Evolutionary conservation across 2,329 filamentous ascomycete species (phyloP), one percentile per base, ranked within the genome.

Genomic region (Calonectria hawksworthii): DNA sequence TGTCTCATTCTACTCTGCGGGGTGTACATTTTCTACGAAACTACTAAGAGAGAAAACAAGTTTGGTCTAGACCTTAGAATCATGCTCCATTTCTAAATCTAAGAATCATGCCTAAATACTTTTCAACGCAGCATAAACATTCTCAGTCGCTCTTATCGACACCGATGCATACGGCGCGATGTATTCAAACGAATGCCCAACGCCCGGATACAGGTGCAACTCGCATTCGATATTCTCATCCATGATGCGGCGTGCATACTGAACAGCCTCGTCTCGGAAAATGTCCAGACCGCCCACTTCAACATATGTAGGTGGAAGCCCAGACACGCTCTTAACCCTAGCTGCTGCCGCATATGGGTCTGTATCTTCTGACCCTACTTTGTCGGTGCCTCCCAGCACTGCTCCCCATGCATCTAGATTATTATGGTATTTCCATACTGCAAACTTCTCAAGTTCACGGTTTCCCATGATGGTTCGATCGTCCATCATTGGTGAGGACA

Each of bases 131-230:
- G 41, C 41, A 47, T 47, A 47, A 2, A 47, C 41, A 47, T 47
- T 47, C n/a, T 47, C 41, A 9, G 9, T n/a, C 10, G 59, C 59
- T 14, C 59, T 64, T n/a, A 23, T n/a, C 6, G 59, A 38, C 14
- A 36, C 34, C 16, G 59, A 11, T 41, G 36, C 36, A 9, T 44
- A 16, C 9, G 59, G 59, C 13, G 72, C 77, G 10, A 79, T 38
- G 11, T 63, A 72, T 56, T 78, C 76, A 54, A 79, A 79, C 11
- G 68, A 71, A 56, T 79, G 78, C 1, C 76, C 72, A 6, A 79
- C 63, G 11, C 77, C 77, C 1, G 78, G 77, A 74, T 72, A 79
- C 4, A 79, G 32, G 18, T 79, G 78, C 59, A 79, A 72, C 61
- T 79, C 78, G 4, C 78, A 70, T 7, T 77, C 70, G 3, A 78